phyloP scores from a whole-genome alignment of 2,329 filamentous ascomycete species.

The Parascedosporium putredinis region DNA sequence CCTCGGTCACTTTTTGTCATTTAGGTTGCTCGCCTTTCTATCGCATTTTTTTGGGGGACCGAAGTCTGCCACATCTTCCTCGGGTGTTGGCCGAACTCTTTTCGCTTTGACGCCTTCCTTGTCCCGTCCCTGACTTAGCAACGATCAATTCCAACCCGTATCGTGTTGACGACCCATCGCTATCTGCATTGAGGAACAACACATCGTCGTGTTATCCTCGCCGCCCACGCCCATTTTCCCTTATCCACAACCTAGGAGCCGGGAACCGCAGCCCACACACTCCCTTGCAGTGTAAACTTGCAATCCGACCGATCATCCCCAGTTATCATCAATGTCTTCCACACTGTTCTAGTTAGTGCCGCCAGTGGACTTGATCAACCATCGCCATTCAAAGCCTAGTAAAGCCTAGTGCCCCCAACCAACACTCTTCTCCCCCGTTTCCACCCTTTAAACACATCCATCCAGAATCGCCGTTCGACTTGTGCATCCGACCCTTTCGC shows the following conservation, averaged over 20 bases:
- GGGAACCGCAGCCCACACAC: neutral
- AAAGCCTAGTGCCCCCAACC: slow-evolving; percentile 1
- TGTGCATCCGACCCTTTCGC: neutral
- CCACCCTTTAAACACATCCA: neutral
- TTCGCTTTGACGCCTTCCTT: neutral
- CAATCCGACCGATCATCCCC: neutral
- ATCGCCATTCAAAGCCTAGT: neutral
- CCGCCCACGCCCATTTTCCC: neutral
- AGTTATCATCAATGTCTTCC: neutral
- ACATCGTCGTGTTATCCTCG: neutral
- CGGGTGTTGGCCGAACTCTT: neutral
- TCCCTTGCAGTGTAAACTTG: neutral
- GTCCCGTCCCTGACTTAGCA: neutral
- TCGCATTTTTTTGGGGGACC: neutral
- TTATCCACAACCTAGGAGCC: no score
- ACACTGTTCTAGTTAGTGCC: slow-evolving; percentile 1
- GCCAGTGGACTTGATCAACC: neutral
- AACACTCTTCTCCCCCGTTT: neutral
- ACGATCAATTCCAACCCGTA: no score
- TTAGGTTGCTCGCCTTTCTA: neutral
- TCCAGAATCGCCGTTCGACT: neutral
- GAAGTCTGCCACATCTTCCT: neutral
- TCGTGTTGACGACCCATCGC: no score
- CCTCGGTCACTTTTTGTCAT: no score
- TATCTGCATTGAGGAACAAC: no score